Conservation (phyloP, 169 alveolate genomes). For the Babesia microti region DNA sequence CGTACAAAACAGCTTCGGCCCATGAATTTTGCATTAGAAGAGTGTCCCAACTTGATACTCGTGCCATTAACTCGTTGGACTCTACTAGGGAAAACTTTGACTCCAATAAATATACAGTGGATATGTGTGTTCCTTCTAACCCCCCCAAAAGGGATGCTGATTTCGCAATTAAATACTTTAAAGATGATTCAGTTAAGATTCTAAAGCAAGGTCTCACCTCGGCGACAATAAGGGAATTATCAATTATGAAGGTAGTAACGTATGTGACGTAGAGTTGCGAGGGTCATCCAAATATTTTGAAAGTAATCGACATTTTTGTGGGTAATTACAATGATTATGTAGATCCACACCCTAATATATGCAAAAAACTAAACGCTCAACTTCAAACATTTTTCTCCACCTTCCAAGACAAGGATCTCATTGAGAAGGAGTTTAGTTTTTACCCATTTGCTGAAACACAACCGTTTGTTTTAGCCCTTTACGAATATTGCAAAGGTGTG, state of each 20-base stretch:
- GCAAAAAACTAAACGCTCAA: conserved; percentile 16
- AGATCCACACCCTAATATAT: conserved; percentile 36
- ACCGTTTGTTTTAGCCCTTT: conserved; percentile 66
- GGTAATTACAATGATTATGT: conserved; percentile 19
- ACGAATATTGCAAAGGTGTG: conserved; percentile 68
- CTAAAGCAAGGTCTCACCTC: conserved; percentile 76
- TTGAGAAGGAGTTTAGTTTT: conserved; percentile 16
- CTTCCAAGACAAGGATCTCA: conserved; percentile 1
- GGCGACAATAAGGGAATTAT: conserved; percentile 73
- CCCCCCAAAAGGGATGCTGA: conserved; percentile 6
- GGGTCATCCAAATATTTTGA: conserved; percentile 58
- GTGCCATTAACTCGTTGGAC: too few relatives aligned
- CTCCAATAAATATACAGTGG: conserved; percentile 1
- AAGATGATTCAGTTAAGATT: conserved; percentile 69
- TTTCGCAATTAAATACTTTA: conserved; percentile 70
- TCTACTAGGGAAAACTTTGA: conserved; percentile 10
- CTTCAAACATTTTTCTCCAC: conserved; percentile 14
- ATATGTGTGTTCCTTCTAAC: not conserved
- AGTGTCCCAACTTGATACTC: too few relatives aligned
- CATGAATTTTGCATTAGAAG: too few relatives aligned
- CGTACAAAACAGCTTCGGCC: not conserved
- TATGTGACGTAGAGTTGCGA: conserved; percentile 29
- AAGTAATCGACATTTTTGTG: conserved; percentile 54
- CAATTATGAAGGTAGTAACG: conserved; percentile 58
- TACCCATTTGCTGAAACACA: conserved; percentile 50